Base-by-base conservation (phyloP, 352 stramenopile species). In the Globisporangium irregulare region DNA sequence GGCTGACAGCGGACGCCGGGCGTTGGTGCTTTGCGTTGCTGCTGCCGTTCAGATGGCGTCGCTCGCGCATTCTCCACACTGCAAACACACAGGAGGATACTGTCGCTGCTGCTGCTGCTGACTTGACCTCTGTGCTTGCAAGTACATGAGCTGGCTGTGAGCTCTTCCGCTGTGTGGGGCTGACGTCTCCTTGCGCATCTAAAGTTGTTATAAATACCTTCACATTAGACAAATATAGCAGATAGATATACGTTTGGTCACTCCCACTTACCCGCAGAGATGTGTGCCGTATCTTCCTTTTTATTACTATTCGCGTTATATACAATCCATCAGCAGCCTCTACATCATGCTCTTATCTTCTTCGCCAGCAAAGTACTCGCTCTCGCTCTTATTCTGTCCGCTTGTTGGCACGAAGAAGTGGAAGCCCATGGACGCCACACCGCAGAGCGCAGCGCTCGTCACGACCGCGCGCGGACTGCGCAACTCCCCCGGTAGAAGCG, bases 401-500 rank as follows among this genome's bases (percentile, higher is more conserved):
- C 73, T 80, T 3, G 66, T 72, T 1, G 83, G 80, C 8, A 89
- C 69, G 54, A 89, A 81, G 59, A 81, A 77, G 71, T 90, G 82
- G 62, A 93, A 69, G 7, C 68, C 74, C 82, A 91, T 87, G 29
- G 80, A 84, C 18, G 73, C 73, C 9, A 74, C 66, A 64, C 83
- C 85, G 55, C 80, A 93, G 38, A 89, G 48, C 48, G 79, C 59
- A 8, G 85, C 79, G 53, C 73, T 73, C n/a, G 69, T 74, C 9
- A 86, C 20, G 1, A 90, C 67, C 22, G 71, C 36, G n/a, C 73
- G 74, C 14, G 80, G 82, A 3, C 73, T 82, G 46, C 78, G 75
- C 63, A 89, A 22, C n/a, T 91, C 81, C 0, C 63, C 59, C 2
- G 76, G 74, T 36, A 91, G 32, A 58, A 89, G 73, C 60, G 73